A percentile compares a stretch with the other conserved stretches of the same genome.
Evolutionary conservation across 345 rosid species (phyloP).

Genomic region (Microthlaspi erraticum): DNA sequence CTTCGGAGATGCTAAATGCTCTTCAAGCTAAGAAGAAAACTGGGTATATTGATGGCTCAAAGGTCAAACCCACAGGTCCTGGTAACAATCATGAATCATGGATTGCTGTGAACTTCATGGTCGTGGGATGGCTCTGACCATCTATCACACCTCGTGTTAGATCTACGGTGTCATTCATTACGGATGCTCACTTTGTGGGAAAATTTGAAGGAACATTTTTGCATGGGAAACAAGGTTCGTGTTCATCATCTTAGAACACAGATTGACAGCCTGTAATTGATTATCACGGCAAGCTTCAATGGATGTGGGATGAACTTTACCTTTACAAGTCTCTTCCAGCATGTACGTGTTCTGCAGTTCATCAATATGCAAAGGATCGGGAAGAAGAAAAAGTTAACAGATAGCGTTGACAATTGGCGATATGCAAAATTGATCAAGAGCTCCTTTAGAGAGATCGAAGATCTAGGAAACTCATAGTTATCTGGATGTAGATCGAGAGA

Average conservation of each 20-base stretch:
- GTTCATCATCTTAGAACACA: neutral
- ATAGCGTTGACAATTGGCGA: too few relatives aligned
- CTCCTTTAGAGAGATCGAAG: neutral
- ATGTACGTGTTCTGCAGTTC: neutral
- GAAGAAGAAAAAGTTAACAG: neutral
- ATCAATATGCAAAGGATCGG: neutral
- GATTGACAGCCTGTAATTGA: neutral
- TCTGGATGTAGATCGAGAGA: too few relatives aligned
- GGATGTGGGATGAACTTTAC: neutral
- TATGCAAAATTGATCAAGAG: neutral
- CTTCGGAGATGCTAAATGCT: neutral
- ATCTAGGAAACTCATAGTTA: too few relatives aligned
- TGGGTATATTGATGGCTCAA: neutral
- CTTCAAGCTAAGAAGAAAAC: neutral
- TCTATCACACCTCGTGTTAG: neutral
- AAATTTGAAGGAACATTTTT: neutral
- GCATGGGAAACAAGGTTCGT: neutral
- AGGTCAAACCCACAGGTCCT: neutral
- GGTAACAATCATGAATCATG: neutral
- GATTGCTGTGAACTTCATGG: neutral
- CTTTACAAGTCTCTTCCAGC: neutral
- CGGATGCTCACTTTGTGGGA: neutral
- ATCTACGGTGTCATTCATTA: neutral
- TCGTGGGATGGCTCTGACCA: neutral
- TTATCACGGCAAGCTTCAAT: neutral